These are phyloP conservation scores for Malbranchea zuffiana DNA, from an alignment of 2,329 filamentous ascomycete species.

Conservation along the genomic window DNA sequence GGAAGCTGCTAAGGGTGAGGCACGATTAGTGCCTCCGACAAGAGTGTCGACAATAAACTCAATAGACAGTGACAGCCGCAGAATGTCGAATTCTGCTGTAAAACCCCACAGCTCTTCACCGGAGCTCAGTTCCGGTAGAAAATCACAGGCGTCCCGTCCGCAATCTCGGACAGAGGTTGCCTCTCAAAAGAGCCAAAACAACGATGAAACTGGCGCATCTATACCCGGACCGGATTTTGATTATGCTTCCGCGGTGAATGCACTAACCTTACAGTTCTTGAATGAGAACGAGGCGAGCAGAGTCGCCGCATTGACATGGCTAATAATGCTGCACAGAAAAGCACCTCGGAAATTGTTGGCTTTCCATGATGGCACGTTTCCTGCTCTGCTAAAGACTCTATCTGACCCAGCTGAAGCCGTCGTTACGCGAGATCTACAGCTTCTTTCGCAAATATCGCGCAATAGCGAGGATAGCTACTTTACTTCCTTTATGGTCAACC, in stretches of 20 bases:
- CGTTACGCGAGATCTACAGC: conserved; percentile 83
- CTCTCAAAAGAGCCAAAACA: conserved; percentile 37
- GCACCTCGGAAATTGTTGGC: conserved; percentile 85
- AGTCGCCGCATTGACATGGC: conserved; percentile 86
- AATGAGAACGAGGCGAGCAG: conserved; percentile 95
- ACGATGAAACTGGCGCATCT: too few species aligned
- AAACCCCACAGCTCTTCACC: conserved; percentile 21
- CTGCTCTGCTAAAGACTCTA: conserved; percentile 85
- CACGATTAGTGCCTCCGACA: conserved; percentile 26
- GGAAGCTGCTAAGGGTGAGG: conserved; percentile 42
- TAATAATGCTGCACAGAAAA: conserved; percentile 95
- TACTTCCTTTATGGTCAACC: conserved; percentile 93
- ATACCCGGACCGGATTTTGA: conserved; percentile 59
- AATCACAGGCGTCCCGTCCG: conserved; percentile 21
- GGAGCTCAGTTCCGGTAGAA: conserved; percentile 22
- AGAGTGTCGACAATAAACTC: conserved; percentile 32
- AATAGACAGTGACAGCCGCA: conserved; percentile 28
- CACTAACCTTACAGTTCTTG: conserved; percentile 81
- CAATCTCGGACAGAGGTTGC: conserved; percentile 29
- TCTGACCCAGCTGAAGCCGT: conserved; percentile 93
- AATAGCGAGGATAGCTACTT: conserved; percentile 98
- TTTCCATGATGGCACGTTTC: conserved; percentile 95
- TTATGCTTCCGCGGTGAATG: conserved; percentile 88
- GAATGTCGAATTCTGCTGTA: conserved; percentile 32
- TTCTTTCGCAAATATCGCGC: conserved; percentile 89